A percentile compares a stretch with the other conserved stretches of the same genome.
Evolutionary conservation across 768 basidiomycete genomes (phyloP).

Genomic region (Termitomyces sp.): DNA sequence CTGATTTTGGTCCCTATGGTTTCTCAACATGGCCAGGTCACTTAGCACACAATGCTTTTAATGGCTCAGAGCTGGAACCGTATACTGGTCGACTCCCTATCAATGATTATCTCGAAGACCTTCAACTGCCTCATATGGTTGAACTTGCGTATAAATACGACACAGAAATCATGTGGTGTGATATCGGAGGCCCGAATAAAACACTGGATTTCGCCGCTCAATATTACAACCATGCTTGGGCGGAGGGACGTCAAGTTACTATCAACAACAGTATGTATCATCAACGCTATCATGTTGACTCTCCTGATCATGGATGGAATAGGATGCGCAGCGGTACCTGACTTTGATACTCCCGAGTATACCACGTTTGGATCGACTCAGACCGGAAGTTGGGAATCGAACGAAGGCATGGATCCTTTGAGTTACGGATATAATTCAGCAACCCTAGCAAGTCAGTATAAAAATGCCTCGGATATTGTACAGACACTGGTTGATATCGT

Average conservation of each 20-base stretch:
- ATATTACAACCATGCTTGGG: constrained; percentile 37
- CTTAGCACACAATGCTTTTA: constrained; percentile 45
- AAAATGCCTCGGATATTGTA: constrained; percentile 42
- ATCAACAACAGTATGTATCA: constrained; percentile 27
- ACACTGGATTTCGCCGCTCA: constrained; percentile 37
- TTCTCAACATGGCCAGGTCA: constrained; percentile 48
- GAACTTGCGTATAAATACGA: constrained; percentile 41
- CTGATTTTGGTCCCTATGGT: constrained; percentile 46
- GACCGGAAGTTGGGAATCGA: constrained; percentile 49
- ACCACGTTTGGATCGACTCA: constrained; percentile 40
- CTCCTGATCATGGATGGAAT: background rate
- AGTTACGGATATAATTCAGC: constrained; percentile 43
- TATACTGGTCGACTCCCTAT: constrained; percentile 49
- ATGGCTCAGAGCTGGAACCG: constrained; percentile 40
- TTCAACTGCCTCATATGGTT: constrained; percentile 47
- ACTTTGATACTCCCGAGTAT: constrained; percentile 55
- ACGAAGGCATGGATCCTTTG: constrained; percentile 51
- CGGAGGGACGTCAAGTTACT: constrained; percentile 38
- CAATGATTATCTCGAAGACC: constrained; percentile 43
- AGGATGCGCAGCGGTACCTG: constrained; percentile 46
- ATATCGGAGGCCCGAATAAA: constrained; percentile 47
- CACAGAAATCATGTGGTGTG: constrained; percentile 59
- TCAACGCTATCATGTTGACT: background rate
- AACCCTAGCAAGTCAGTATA: constrained; percentile 38
- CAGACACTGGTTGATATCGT: constrained; percentile 51